Base-by-base conservation (phyloP, 2,329 filamentous ascomycete species). In the Geosmithia flava region DNA sequence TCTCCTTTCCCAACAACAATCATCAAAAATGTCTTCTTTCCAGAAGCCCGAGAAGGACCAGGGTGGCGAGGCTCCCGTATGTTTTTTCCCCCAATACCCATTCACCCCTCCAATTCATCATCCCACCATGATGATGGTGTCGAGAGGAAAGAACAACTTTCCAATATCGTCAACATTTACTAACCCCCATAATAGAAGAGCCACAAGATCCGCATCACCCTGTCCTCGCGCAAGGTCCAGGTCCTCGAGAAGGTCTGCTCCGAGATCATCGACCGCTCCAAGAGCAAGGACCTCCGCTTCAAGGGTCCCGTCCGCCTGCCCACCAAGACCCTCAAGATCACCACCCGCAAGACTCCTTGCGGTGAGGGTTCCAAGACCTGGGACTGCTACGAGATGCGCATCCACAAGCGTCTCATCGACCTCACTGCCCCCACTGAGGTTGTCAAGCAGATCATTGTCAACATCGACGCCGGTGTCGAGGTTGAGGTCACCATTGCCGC, bases 281-380 rank as follows among this genome's bases (percentile, higher is more conserved):
- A 95, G 80, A 83, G 78, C 78, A 98, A 98, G 90, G 89, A 94
- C 69, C 87, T 98, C 66, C 85, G 86, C 69, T 88, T 95, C 77
- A 97, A 97, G 85, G 91, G 93, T 66, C 89, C 91, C 68, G 91
- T 97, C 72, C 89, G 91, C 67, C 85, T 96, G 64, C 89, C 93
- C 63, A 96, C 90, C 78, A 95, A 96, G 85, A 87, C 81, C 70
- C 81, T 97, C 65, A 88, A 93, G 80, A 82, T 95, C 79, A 88
- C 87, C 69, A 95, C 93, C 79, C 86, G 93, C 68, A 98, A 98
- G 86, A 97, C 93, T 58, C 93, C 93, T 70, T 93, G 87, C 76
- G 93, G 93, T 86, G 93, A 98, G 83, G 93, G 93, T 76, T 94
- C 86, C 74, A 98, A 98, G 88, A 98, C 93, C 68, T 98, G 93